Base-by-base conservation (phyloP, 805 yeast genomes). In the Starmerella sirachaensis region DNA sequence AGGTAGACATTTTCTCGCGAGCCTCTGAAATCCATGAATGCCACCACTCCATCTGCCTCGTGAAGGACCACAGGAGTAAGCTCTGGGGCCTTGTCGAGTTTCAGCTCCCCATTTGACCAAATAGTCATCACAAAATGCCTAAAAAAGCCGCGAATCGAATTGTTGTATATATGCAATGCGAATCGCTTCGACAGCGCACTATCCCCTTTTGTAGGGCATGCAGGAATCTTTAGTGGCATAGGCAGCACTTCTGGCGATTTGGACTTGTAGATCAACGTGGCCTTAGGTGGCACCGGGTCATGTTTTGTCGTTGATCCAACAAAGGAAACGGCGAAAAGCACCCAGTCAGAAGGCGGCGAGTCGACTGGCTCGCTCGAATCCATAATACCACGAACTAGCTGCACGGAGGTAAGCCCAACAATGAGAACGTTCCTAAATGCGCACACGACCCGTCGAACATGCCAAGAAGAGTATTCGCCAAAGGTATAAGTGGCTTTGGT, bases 1-100 rank as follows among this genome's bases (percentile, higher is more conserved):
- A 45, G 18, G 22, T 19, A 45, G 19, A 45, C 24, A 18, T 44
- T 40, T 8, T 39, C 43, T 2, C 35, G 30, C 14, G 49, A 38
- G 4, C 34, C 40, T 9, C 37, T 21, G 23, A 26, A 24, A 29
- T 43, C 47, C 9, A 47, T 39, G 31, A 45, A 42, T 19, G 37
- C 30, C 5, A 38, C 16, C 12, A 25, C 18, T 3, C 31, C 26
- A 5, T 29, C 37, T 7, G 17, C 21, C 13, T 36, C 30, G 14
- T 32, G 20, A 18, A 43, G 18, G 9, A 18, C 34, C 11, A 25
- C 25, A 2, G 46, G 47, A 7, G 16, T 2, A 3, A 12, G 13
- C 6, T 17, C 17, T 2, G 23, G 33, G 17, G 20, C 14, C 7
- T 18, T 10, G 4, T 25, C 18, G 11, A 41, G 3, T 16, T 28